phyloP scores from a whole-genome alignment of 768 basidiomycete genomes.

The Phylloporus arenicola region DNA sequence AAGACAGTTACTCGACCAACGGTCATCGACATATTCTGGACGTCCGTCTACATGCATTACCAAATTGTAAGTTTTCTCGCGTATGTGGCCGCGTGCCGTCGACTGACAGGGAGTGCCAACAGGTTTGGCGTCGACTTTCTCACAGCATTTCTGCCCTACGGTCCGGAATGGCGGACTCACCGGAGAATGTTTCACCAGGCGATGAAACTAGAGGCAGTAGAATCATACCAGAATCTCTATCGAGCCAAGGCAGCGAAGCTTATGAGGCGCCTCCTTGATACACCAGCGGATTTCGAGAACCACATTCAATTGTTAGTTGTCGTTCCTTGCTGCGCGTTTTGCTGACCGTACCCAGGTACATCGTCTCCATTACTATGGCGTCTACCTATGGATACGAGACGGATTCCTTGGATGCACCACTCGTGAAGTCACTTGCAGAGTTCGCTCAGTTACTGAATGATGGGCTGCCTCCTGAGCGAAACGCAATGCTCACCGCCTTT shows the following conservation, averaged over 20 bases:
- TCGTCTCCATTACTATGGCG: conserved; percentile 29
- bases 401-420: conserved; percentile 22
- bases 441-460: conserved; percentile 18
- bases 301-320: conserved; percentile 21
- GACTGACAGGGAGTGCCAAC: neutral
- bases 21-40: conserved; percentile 27
- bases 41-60: conserved; percentile 18
- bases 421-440: conserved; percentile 25
- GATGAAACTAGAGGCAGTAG: conserved; percentile 17
- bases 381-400: conserved; percentile 28
- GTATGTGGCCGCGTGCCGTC: neutral
- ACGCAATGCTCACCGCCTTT: conserved; percentile 24
- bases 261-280: conserved; percentile 16
- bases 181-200: conserved; percentile 26
- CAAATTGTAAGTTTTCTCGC: conserved; percentile 17
- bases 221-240: conserved; percentile 20
- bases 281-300: conserved; percentile 20
- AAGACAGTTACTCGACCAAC: conserved; percentile 26
- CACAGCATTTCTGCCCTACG: conserved; percentile 27
- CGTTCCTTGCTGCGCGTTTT: neutral
- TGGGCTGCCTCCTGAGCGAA: conserved; percentile 23
- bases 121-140: conserved; percentile 28
- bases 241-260: conserved; percentile 19
- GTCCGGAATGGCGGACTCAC: conserved; percentile 26
- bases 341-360: conserved; percentile 17